Base-by-base conservation (phyloP, 2,329 filamentous ascomycete species). In the Hypomyces perniciosus region DNA sequence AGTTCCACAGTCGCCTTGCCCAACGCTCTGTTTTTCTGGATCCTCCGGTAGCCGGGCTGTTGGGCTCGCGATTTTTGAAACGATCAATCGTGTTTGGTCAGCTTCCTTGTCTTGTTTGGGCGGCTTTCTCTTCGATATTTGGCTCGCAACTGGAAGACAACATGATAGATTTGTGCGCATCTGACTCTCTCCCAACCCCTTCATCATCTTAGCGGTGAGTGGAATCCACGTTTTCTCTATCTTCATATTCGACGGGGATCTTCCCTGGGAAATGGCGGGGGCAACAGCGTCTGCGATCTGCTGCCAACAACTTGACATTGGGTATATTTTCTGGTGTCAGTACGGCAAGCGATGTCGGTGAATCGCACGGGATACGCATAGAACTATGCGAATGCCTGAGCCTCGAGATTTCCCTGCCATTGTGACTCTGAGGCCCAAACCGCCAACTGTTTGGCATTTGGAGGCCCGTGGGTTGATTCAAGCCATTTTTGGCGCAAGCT, bases 121-220 rank as follows among this genome's bases (percentile, higher is more conserved):
- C 58, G 53, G 59, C 51, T 54, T 55, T 57, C 54, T 60, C 53
- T 54, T 57, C 49, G 56, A 51, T 53, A 53, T 57, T 56, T 53
- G 55, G 54, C 57, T 55, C 48, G 51, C 42, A 51, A 55, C 44
- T 59, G 60, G 57, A 62, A 65, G 66, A 65, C 69, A 72, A 59
- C 62, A 72, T 72, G 70, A 70, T 68, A 68, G 61, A 62, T 66
- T 72, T 68, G 65, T 61, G 64, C 61, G 60, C 61, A 57, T 56
- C 61, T 59, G 54, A 58, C 54, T 60, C 62, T 56, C 55, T 59
- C 57, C 57, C 60, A 56, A 62, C 60, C 56, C 58, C 64, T 57
- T 66, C 58, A 62, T 66, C 63, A 54, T 70, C 61, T 61, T 73
- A 73, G 68, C 69, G 67, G 70, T 73, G 60, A 67, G 52, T 51